phyloP scores from a whole-genome alignment of 805 yeast species.

The Cyberlindnera euphorbiae region DNA sequence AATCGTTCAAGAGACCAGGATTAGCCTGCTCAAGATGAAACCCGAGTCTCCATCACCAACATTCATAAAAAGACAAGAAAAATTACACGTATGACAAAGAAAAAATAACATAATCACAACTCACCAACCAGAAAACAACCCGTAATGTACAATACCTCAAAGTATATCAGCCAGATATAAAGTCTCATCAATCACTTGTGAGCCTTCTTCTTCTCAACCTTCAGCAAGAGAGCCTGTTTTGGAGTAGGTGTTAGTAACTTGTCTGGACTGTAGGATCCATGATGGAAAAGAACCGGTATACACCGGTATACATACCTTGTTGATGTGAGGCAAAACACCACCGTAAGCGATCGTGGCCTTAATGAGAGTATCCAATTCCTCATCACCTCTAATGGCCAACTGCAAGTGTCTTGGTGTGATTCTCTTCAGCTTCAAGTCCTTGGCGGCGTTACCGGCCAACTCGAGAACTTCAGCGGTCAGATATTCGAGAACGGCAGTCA shows the following conservation, averaged over 20 bases:
- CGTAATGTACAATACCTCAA: slow-evolving; percentile 10
- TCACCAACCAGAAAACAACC: slow-evolving; percentile 3
- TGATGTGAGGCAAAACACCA: slow-evolving; percentile 80
- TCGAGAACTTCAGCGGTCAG: slow-evolving; percentile 95
- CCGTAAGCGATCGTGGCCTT: slow-evolving; percentile 96
- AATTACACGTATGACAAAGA: too few species aligned
- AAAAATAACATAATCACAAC: background rate
- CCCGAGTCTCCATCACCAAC: too few species aligned
- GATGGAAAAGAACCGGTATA: background rate
- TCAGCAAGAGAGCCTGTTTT: slow-evolving; percentile 22
- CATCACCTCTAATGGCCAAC: slow-evolving; percentile 96
- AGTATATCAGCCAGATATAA: too few species aligned
- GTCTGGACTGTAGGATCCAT: too few species aligned
- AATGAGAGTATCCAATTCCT: slow-evolving; percentile 89
- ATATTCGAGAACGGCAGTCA: slow-evolving; percentile 94
- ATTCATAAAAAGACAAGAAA: too few species aligned
- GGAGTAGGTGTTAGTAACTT: slow-evolving; percentile 13
- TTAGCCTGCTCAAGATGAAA: too few species aligned
- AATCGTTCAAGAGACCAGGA: too few species aligned
- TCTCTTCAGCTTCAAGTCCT: slow-evolving; percentile 92
- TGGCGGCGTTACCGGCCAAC: slow-evolving; percentile 98
- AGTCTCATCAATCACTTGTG: slow-evolving; percentile 5
- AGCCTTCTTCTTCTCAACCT: slow-evolving; percentile 25
- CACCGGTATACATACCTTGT: slow-evolving; percentile 19
- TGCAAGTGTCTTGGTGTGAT: slow-evolving; percentile 97